Conservation (phyloP, 75 land plant species). For the Ceratopteris richardii region DNA sequence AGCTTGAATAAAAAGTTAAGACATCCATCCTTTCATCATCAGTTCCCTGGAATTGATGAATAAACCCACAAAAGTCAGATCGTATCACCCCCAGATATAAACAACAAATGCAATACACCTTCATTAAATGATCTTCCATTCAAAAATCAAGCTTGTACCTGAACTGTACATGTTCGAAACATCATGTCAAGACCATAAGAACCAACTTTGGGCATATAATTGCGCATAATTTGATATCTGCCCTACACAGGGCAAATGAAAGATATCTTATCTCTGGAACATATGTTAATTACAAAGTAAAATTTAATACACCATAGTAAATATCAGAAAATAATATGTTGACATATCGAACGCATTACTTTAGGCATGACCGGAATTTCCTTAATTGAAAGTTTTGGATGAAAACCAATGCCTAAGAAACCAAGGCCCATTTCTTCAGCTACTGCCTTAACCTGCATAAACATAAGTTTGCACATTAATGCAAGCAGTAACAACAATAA, state of each 20-base stretch:
- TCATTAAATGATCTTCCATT: no score
- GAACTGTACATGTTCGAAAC: slow-evolving; percentile 99
- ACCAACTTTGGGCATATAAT: slow-evolving; percentile 98
- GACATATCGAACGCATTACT: no score
- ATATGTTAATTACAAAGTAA: no score
- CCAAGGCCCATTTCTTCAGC: slow-evolving; percentile 97
- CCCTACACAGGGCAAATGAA: slow-evolving; percentile 41
- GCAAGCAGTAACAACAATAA: slow-evolving; percentile 2
- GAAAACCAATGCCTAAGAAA: slow-evolving; percentile 92
- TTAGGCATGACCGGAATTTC: slow-evolving; percentile 97
- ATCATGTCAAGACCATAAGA: slow-evolving; percentile 93
- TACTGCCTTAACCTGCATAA: slow-evolving; percentile 94
- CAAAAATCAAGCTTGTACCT: slow-evolving; percentile 32
- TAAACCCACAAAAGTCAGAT: no score
- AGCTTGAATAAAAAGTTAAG: no score
- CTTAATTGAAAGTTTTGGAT: slow-evolving; percentile 75
- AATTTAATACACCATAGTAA: neutral
- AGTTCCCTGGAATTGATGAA: no score
- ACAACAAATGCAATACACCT: no score
- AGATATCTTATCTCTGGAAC: neutral
- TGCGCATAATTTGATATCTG: slow-evolving; percentile 92
- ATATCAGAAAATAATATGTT: no score
- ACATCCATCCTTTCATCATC: no score
- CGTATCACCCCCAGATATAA: no score
- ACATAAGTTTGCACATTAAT: no score